Evolutionary conservation across 2,329 filamentous ascomycete genomes (phyloP).

Genomic region (Monosporascus sp.): DNA sequence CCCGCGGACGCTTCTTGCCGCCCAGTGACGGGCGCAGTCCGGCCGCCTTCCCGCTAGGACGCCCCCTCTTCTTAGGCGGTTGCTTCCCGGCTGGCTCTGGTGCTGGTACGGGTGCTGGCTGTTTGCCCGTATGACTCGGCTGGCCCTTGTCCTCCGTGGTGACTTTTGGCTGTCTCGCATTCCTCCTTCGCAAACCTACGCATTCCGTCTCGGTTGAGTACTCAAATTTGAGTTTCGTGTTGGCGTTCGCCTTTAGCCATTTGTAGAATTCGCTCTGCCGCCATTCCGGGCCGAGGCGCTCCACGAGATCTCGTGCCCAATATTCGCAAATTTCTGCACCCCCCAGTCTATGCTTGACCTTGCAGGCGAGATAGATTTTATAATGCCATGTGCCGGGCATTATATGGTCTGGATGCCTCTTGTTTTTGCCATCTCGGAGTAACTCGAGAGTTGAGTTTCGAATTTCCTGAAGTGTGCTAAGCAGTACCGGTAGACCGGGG

Average conservation of each 20-base stretch:
- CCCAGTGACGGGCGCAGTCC: conserved; percentile 36
- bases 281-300: conserved; percentile 25
- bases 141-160: conserved; percentile 12
- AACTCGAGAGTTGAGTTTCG: conserved; percentile 19
- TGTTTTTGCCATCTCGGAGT: conserved; percentile 20
- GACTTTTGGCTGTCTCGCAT: conserved; percentile 3
- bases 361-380: conserved; percentile 35
- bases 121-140: conserved; percentile 5
- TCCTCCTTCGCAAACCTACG: conserved; percentile 21
- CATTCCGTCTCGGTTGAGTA: conserved; percentile 18
- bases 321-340: conserved; percentile 39
- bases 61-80: conserved; percentile 22
- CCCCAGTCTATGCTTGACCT: conserved; percentile 30
- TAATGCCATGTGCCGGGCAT: conserved; percentile 18
- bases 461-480: conserved; percentile 19
- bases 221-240: conserved; percentile 19
- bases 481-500: conserved; percentile 7
- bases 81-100: conserved; percentile 17
- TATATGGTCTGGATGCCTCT: conserved; percentile 25
- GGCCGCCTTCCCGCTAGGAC: conserved; percentile 39
- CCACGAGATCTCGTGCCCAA: conserved; percentile 34
- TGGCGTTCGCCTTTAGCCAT: conserved; percentile 23
- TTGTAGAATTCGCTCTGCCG: conserved; percentile 24
- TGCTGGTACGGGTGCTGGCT: conserved; percentile 1
- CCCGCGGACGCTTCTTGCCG: conserved; percentile 40